Percentiles rank a stretch among this genome's conserved stretches.
phyloP scores from a whole-genome alignment of 208 protist genomes.

The Acanthamoeba culbertsoni region DNA sequence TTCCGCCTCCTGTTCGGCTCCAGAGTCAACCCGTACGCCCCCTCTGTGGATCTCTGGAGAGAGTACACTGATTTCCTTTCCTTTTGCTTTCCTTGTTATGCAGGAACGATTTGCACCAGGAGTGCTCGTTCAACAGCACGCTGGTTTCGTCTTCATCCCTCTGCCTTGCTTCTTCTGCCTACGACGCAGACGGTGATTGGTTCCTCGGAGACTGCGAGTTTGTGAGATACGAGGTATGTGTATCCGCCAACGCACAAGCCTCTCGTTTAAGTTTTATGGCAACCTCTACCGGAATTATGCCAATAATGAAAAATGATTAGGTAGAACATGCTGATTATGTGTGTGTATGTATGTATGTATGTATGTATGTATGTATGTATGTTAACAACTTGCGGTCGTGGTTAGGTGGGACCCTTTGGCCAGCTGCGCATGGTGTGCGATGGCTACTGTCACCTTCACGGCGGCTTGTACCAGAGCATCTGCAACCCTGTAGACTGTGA shows the following conservation, averaged over 20 bases:
- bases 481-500: not conserved
- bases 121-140: not conserved
- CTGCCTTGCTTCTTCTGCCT: not conserved
- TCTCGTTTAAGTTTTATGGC: not conserved
- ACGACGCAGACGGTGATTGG: not conserved
- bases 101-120: not conserved
- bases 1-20: not conserved
- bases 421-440: not conserved
- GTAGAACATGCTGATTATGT: no score
- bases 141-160: not conserved
- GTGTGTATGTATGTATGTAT: no score
- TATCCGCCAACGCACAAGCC: not conserved
- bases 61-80: no score
- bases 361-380: no score
- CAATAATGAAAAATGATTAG: not conserved
- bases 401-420: not conserved
- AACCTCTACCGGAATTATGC: no score
- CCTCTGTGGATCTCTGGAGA: not conserved
- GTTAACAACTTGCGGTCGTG: not conserved
- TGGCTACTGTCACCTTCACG: not conserved
- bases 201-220: constrained; percentile 11
- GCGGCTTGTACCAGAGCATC: not conserved
- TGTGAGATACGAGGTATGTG: not conserved
- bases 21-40: not conserved
- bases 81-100: not conserved